A percentile compares a stretch with the other conserved stretches of the same genome.
phyloP scores from a whole-genome alignment of 2,329 filamentous ascomycete species.

The Colletotrichum sp. region DNA sequence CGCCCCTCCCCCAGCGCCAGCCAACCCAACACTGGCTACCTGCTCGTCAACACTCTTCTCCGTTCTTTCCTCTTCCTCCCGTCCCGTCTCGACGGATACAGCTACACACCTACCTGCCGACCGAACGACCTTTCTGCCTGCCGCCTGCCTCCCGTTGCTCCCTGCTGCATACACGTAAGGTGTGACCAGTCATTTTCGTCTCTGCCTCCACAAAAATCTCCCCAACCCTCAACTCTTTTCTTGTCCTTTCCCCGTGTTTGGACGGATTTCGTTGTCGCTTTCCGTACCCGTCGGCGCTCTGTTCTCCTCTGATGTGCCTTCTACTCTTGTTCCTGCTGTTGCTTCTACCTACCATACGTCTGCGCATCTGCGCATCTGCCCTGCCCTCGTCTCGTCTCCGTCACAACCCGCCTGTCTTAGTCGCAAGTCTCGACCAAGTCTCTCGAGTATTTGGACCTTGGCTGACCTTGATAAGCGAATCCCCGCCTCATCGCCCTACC shows the following conservation, averaged over 20 bases:
- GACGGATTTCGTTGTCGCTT: not conserved
- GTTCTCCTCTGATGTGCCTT: not conserved
- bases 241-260: not conserved
- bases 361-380: not conserved
- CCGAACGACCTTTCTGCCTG: not conserved
- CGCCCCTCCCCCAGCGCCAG: not conserved
- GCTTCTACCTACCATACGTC: not conserved
- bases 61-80: not conserved
- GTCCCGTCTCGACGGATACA: not conserved
- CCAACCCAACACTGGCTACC: not conserved
- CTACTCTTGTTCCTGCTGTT: not conserved
- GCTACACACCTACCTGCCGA: not conserved
- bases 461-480: conserved; percentile 13
- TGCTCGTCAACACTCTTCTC: not conserved
- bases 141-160: not conserved
- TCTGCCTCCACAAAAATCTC: conserved; percentile 6
- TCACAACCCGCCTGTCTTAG: not conserved
- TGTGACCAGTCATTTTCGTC: conserved; percentile 20
- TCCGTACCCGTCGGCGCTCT: not conserved
- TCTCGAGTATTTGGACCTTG: not conserved
- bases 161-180: conserved; percentile 9
- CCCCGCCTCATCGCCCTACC: not conserved
- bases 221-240: conserved; percentile 14
- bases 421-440: not conserved
- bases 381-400: not conserved